phyloP scores from a whole-genome alignment of 1,284 basidiomycete species.

The Xerocomus cyaneibrunnescens region DNA sequence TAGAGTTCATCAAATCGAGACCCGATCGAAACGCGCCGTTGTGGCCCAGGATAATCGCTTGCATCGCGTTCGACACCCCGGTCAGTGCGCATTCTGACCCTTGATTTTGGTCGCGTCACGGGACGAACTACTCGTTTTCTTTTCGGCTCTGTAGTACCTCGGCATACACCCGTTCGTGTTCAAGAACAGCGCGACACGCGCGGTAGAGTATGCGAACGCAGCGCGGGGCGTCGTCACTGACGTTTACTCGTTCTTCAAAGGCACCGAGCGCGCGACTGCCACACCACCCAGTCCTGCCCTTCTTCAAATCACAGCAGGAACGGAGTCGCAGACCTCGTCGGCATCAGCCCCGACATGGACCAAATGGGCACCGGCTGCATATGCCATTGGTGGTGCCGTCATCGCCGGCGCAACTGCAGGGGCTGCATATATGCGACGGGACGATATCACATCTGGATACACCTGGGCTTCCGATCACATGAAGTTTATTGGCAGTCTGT shows the following conservation, averaged over 20 bases:
- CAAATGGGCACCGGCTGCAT: constrained; percentile 64
- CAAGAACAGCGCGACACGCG: constrained; percentile 82
- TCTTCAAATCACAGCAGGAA: constrained; percentile 27
- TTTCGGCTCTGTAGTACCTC: constrained; percentile 69
- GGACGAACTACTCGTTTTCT: not conserved
- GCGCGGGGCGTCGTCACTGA: constrained; percentile 62
- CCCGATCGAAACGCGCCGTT: constrained; percentile 64
- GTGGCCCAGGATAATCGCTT: constrained; percentile 83
- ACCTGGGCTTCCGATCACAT: constrained; percentile 86
- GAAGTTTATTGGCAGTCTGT: constrained; percentile 86
- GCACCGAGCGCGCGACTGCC: constrained; percentile 40
- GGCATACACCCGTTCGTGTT: constrained; percentile 86
- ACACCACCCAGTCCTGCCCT: constrained; percentile 29
- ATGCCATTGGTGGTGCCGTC: constrained; percentile 65
- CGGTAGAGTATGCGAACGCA: constrained; percentile 67
- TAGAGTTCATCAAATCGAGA: constrained; percentile 67
- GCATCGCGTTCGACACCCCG: constrained; percentile 89
- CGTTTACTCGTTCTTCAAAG: constrained; percentile 50
- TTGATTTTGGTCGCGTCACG: not conserved
- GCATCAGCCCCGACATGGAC: constrained; percentile 42
- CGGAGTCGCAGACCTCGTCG: constrained; percentile 22
- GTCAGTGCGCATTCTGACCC: constrained; percentile 52
- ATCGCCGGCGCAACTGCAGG: constrained; percentile 86
- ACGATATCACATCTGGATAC: constrained; percentile 70
- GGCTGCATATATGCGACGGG: constrained; percentile 75